phyloP scores from a whole-genome alignment of 1,284 basidiomycete genomes.

The Trichosporon faecale region DNA sequence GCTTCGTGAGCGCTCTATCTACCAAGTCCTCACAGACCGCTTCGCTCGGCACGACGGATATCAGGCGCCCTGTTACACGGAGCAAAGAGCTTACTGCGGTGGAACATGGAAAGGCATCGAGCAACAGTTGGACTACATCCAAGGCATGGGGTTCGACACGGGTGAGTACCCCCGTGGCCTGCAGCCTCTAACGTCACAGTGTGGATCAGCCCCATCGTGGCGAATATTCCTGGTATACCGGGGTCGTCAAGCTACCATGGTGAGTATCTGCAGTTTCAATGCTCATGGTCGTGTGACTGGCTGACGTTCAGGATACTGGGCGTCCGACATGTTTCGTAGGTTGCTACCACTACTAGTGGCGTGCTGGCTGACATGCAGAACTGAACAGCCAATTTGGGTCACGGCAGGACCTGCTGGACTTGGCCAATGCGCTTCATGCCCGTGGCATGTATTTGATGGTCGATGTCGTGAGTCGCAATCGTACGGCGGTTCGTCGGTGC shows the following conservation, averaged over 20 bases:
- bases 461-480: constrained; percentile 50
- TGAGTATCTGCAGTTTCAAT: constrained; percentile 16
- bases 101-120: constrained; percentile 46
- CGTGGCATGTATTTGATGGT: constrained; percentile 57
- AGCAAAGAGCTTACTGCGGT: constrained; percentile 43
- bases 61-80: constrained; percentile 32
- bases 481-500: not conserved
- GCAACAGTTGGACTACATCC: constrained; percentile 47
- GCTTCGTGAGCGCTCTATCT: constrained; percentile 48
- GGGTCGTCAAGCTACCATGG: constrained; percentile 52
- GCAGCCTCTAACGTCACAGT: constrained; percentile 26
- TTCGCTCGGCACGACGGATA: constrained; percentile 43
- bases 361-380: constrained; percentile 25
- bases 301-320: constrained; percentile 48
- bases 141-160: constrained; percentile 52
- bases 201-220: constrained; percentile 51
- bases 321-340: constrained; percentile 42
- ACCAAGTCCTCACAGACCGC: constrained; percentile 50
- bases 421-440: constrained; percentile 52
- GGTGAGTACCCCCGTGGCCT: constrained; percentile 26
- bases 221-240: constrained; percentile 43
- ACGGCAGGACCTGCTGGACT: constrained; percentile 50
- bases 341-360: not conserved
- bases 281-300: not conserved
- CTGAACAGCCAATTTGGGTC: constrained; percentile 55